Percentiles rank a stretch among this genome's conserved stretches.
phyloP scores from a whole-genome alignment of 2,329 filamentous ascomycete genomes.

The Colletotrichum chrysophilum region DNA sequence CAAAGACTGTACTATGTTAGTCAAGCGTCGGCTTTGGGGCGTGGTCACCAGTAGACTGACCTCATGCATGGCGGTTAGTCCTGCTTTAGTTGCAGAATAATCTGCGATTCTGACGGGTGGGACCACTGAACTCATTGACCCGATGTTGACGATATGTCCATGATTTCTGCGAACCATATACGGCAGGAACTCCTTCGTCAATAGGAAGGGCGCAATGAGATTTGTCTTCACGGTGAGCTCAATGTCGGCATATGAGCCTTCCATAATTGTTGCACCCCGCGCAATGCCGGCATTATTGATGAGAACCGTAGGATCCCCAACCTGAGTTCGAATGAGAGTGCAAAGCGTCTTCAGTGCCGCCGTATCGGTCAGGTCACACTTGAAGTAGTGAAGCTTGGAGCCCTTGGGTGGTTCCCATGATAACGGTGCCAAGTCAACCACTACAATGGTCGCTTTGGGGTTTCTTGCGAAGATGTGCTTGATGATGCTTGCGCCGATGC shows the following conservation, averaged over 20 bases:
- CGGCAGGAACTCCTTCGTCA: conserved; percentile 64
- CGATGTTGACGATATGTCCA: conserved; percentile 69
- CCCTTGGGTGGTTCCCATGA: conserved; percentile 29
- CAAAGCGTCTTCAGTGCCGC: conserved; percentile 32
- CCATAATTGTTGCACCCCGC: conserved; percentile 30
- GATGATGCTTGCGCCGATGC: conserved; percentile 44
- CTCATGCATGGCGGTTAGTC: conserved; percentile 33
- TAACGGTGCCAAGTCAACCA: conserved; percentile 38
- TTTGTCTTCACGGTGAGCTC: conserved; percentile 47
- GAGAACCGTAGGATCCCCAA: conserved; percentile 42
- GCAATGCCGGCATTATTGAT: conserved; percentile 40
- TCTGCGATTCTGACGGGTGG: conserved; percentile 62
- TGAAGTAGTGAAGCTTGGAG: conserved; percentile 33
- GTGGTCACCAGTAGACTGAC: conserved; percentile 1
- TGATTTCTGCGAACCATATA: conserved; percentile 62
- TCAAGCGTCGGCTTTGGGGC: neutral
- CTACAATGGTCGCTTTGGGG: conserved; percentile 31
- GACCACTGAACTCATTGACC: conserved; percentile 60
- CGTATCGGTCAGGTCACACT: conserved; percentile 42
- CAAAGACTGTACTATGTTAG: conserved; percentile 18
- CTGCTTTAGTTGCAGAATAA: conserved; percentile 62
- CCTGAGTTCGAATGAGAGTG: conserved; percentile 31
- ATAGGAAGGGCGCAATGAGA: conserved; percentile 62
- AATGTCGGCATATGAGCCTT: conserved; percentile 31
- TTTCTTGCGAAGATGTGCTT: conserved; percentile 31